These are phyloP conservation scores for Colletotrichum agaves DNA, from an alignment of 2,329 filamentous ascomycete species.

Conservation along the genomic window DNA sequence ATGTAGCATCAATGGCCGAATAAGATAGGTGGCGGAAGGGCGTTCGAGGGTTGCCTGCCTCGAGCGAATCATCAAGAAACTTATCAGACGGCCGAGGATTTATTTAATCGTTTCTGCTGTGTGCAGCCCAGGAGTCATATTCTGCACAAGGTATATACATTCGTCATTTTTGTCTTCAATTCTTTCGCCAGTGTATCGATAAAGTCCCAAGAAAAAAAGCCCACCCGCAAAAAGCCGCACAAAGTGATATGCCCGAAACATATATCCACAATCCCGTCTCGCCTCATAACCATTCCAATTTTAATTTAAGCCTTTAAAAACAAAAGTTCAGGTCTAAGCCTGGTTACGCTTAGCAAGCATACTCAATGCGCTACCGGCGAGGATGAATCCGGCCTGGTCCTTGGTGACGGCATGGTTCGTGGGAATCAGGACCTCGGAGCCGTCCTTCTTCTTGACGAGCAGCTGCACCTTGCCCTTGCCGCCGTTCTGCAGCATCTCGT, in stretches of 20 bases:
- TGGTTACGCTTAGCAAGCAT: constrained; percentile 73
- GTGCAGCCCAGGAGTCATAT: too few relatives aligned
- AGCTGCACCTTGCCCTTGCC: constrained; percentile 83
- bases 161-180: constrained; percentile 20
- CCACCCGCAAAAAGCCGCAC: background rate
- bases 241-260: background rate
- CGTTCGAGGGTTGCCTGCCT: too few relatives aligned
- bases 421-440: constrained; percentile 74
- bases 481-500: constrained; percentile 80
- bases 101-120: too few relatives aligned
- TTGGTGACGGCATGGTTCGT: constrained; percentile 90
- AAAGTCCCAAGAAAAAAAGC: background rate
- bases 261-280: background rate
- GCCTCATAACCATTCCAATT: background rate
- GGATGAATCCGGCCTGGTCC: constrained; percentile 91
- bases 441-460: constrained; percentile 69
- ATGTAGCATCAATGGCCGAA: too few relatives aligned
- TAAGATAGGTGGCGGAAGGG: too few relatives aligned
- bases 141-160: constrained; percentile 22
- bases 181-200: constrained; percentile 12
- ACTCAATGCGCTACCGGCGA: constrained; percentile 95
- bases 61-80: too few relatives aligned
- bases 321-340: background rate
- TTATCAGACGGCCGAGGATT: too few relatives aligned
- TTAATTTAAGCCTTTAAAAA: background rate